Percentiles rank a stretch among this genome's conserved stretches.
Conservation (phyloP, 78 protist species). For the Dictyostelium discoideum region dicty_2.7 NC_007090.3:2174001-2174500, state of each 20-base stretch:
- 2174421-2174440: not conserved
- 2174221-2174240: slow-evolving; percentile 52
- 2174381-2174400: slow-evolving; percentile 86
- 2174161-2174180: slow-evolving; percentile 87
- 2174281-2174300: slow-evolving; percentile 85
- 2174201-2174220: not conserved
- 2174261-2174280: slow-evolving; percentile 88
- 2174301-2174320: slow-evolving; percentile 85
- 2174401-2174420: slow-evolving; percentile 97
- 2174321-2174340: slow-evolving; percentile 37
- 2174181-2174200: slow-evolving; percentile 86
- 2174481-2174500: slow-evolving; percentile 32
- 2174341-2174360: slow-evolving; percentile 36
- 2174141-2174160: slow-evolving; percentile 90
- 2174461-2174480: slow-evolving; percentile 5
- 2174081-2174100: slow-evolving; percentile 56
- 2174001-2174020: slow-evolving; percentile 50
- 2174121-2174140: slow-evolving; percentile 90
- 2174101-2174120: slow-evolving; percentile 86
- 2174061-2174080: slow-evolving; percentile 34
- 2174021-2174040: slow-evolving; percentile 27
- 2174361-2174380: slow-evolving; percentile 1
- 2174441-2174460: slow-evolving; percentile 45
- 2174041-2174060: slow-evolving; percentile 61
- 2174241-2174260: slow-evolving; percentile 33